Base-by-base conservation (phyloP, 2,329 filamentous ascomycete species). In the Grosmannia serpens region DNA sequence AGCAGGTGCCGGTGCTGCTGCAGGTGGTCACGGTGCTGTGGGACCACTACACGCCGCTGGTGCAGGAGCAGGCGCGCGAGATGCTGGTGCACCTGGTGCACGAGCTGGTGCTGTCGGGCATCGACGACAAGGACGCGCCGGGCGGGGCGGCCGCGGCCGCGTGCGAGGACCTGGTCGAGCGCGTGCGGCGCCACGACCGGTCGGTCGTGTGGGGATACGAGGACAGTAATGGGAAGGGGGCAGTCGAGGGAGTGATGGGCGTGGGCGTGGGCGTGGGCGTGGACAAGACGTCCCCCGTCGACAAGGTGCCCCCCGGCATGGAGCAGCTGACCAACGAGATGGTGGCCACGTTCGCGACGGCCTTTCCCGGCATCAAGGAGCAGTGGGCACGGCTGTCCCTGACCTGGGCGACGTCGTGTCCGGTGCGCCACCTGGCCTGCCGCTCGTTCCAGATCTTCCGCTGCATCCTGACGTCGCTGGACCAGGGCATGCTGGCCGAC, bases 31-130 rank as follows among this genome's bases (percentile, higher is more conserved):
- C 92, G 15, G 90, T 97, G 4, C 80, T 97, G 1, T 99, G 94
- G 94, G 95, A 99, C 69, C 92, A 97, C 67, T 96, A 99, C 67
- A 96, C 89, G 1, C 85, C 89, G 3, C 82, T 96, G 13, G 94
- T 99, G 1, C 92, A 97, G 70, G 94, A 97, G 64, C 92, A 99
- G 70, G 91, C 95, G 33, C 85, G 91, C 54, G 94, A 99, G 71
- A 96, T 99, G 91, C 81, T 99, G 20, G 91, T 99, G 2, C 94
- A 99, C 74, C 80, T 99, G 22, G 95, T 99, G 53, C 94, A 99
- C 66, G 94, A 97, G 70, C 78, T 97, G 8, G 90, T 99, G 44
- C 91, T 96, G 31, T 84, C 83, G 1, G 79, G 76, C 51, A 85
- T 95, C 8, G 79, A 44, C 41, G 41, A 44, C 41, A 44, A 44